A percentile compares a stretch with the other conserved stretches of the same genome.
phyloP scores from a whole-genome alignment of 78 protist species.

The Emiliania huxleyi region DNA sequence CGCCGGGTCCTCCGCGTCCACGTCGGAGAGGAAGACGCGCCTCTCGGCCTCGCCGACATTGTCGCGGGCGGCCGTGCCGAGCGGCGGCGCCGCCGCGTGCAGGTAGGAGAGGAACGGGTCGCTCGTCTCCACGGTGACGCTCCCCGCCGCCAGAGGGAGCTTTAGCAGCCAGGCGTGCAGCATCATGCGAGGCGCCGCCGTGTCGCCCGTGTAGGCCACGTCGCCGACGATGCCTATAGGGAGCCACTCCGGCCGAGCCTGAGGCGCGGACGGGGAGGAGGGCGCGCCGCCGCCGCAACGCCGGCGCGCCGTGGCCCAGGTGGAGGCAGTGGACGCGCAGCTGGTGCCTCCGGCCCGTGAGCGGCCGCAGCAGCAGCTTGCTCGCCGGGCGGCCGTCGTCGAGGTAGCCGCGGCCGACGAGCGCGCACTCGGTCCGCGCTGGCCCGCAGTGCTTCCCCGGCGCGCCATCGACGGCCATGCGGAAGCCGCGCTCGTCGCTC shows the following conservation, averaged over 20 bases:
- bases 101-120: not conserved
- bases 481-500: conserved; percentile 40
- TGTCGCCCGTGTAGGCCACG: conserved; percentile 30
- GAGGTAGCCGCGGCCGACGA: not conserved
- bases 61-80: no score
- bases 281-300: no score
- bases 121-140: not conserved
- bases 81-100: no score
- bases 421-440: not conserved
- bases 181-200: conserved; percentile 36
- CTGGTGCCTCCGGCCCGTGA: conserved; percentile 62
- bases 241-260: no score
- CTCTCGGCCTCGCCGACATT: no score
- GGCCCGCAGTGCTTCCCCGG: not conserved
- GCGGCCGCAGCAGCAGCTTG: conserved; percentile 23
- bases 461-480: conserved; percentile 5
- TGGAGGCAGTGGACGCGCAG: conserved; percentile 43
- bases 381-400: not conserved
- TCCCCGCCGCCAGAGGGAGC: not conserved
- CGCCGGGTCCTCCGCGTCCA: no score
- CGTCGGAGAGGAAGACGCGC: no score
- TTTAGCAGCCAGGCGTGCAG: conserved; percentile 50
- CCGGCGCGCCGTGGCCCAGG: conserved; percentile 48
- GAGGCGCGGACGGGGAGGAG: no score
- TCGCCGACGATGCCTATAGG: conserved; percentile 63